Evolutionary conservation across 257 asterid species (phyloP).

Genomic region (Solanum piurae): DNA sequence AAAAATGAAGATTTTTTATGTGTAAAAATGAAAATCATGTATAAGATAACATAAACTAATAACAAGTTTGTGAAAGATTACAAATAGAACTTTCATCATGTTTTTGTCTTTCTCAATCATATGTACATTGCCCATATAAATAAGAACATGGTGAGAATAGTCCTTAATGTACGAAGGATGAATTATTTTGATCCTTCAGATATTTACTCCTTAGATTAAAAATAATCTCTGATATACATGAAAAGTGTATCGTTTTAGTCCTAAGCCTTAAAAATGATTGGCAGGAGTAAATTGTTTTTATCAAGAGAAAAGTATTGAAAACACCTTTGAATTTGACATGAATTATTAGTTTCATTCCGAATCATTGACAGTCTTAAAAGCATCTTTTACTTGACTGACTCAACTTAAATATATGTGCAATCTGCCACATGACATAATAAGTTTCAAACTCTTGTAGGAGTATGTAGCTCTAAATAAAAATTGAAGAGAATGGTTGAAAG

Average conservation of each 20-base stretch:
- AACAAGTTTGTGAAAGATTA: neutral
- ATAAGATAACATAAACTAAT: neutral
- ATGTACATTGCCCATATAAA: neutral
- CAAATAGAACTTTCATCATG: neutral
- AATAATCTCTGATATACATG: too few relatives aligned
- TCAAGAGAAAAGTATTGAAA: neutral
- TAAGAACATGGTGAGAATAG: neutral
- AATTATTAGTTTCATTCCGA: too few relatives aligned
- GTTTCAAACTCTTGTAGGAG: too few relatives aligned
- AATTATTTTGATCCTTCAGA: neutral
- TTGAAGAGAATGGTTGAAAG: neutral
- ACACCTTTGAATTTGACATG: accelerated
- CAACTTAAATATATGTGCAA: too few relatives aligned
- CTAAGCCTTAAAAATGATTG: neutral
- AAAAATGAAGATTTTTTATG: neutral
- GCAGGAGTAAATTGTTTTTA: neutral
- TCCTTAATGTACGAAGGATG: neutral
- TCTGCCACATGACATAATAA: neutral
- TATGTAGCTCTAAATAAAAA: too few relatives aligned
- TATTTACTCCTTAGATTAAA: neutral
- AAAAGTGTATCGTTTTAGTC: neutral
- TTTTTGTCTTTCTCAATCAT: neutral
- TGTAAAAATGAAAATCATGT: too few relatives aligned
- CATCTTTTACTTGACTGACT: neutral
- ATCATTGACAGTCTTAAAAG: too few relatives aligned